Conservation (phyloP, 352 stramenopile genomes). For the Pythium dissotocum region DNA sequence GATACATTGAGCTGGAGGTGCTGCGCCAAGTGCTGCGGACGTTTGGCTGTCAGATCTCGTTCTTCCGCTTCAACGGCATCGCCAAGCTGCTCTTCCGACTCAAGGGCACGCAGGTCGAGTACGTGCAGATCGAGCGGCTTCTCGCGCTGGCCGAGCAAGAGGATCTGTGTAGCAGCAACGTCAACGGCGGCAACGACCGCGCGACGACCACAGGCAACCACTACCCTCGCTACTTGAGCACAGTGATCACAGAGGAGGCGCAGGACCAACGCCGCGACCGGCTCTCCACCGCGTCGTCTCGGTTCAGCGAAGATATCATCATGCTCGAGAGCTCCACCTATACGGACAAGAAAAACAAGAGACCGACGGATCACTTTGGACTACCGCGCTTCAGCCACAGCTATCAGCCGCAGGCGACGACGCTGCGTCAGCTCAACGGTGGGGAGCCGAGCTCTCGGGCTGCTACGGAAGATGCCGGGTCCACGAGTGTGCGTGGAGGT, state of each 20-base stretch:
- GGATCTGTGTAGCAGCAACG: neutral
- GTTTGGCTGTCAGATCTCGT: slow-evolving; percentile 26
- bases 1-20: slow-evolving; percentile 20
- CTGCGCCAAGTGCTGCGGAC: slow-evolving; percentile 15
- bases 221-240: slow-evolving; percentile 9
- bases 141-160: slow-evolving; percentile 14
- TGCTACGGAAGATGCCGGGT: neutral
- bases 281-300: slow-evolving; percentile 3
- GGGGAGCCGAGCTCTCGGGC: neutral
- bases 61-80: slow-evolving; percentile 30
- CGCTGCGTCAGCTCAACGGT: neutral
- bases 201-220: neutral
- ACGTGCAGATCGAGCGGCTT: slow-evolving; percentile 19
- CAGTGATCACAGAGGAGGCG: slow-evolving; percentile 13
- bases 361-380: slow-evolving; percentile 7
- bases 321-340: slow-evolving; percentile 17
- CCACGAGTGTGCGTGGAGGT: neutral
- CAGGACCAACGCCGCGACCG: slow-evolving; percentile 7
- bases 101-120: slow-evolving; percentile 22
- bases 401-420: neutral
- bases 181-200: neutral
- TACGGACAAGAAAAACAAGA: neutral
- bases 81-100: slow-evolving; percentile 26
- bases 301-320: slow-evolving; percentile 13
- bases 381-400: neutral